Conservation (phyloP, 768 basidiomycete genomes). For the Pisolithus microcarpus region DNA sequence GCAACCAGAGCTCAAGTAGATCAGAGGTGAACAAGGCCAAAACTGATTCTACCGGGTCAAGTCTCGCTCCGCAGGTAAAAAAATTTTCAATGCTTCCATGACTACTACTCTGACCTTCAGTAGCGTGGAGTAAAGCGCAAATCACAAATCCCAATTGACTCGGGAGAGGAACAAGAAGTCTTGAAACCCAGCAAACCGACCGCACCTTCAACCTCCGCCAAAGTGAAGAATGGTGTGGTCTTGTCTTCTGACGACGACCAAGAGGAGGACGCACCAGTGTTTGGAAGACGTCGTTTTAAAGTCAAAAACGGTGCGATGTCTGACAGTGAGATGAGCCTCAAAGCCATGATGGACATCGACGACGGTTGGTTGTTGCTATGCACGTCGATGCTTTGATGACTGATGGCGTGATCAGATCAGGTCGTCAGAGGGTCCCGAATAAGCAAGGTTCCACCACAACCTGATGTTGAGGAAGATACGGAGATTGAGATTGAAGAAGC, state of each 20-base stretch:
- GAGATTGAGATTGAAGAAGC: constrained; percentile 25
- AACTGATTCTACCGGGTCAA: background rate
- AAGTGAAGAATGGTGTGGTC: constrained; percentile 42
- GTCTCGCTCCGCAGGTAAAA: constrained; percentile 5
- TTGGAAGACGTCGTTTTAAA: constrained; percentile 19
- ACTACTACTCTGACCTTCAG: constrained; percentile 19
- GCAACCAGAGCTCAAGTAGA: background rate
- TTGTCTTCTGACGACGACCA: constrained; percentile 55
- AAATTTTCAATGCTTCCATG: background rate
- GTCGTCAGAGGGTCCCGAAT: constrained; percentile 19
- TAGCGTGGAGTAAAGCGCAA: constrained; percentile 38
- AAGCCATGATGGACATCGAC: constrained; percentile 74
- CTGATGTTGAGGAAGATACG: constrained; percentile 17
- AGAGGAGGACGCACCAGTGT: constrained; percentile 20
- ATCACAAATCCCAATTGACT: constrained; percentile 29
- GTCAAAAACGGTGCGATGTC: constrained; percentile 33
- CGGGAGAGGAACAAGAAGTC: constrained; percentile 27
- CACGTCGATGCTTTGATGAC: constrained; percentile 5
- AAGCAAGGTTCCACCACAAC: constrained; percentile 8
- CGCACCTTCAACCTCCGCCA: constrained; percentile 12
- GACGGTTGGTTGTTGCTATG: constrained; percentile 44
- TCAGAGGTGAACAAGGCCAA: background rate
- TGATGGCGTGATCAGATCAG: constrained; percentile 14
- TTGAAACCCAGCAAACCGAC: constrained; percentile 7
- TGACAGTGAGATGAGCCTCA: constrained; percentile 39